These are phyloP conservation scores for Debaryomyces castellii DNA, from an alignment of 805 yeast species.

Conservation along the genomic window DNA sequence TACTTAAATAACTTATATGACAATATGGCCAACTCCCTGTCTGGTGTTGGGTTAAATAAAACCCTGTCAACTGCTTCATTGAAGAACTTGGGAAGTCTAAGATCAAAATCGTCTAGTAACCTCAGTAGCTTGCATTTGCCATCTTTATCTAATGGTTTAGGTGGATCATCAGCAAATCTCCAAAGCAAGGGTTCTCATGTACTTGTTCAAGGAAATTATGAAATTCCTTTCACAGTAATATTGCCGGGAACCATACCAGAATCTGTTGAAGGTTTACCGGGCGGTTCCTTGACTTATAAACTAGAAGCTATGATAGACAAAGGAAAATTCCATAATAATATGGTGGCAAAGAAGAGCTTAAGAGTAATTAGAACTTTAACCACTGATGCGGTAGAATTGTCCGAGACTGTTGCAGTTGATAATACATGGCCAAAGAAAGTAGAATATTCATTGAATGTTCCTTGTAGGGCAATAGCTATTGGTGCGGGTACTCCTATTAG, in stretches of 20 bases:
- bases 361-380: slow-evolving; percentile 85
- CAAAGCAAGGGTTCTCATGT: slow-evolving; percentile 27
- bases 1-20: slow-evolving; percentile 32
- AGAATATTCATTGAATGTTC: slow-evolving; percentile 83
- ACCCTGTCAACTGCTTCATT: slow-evolving; percentile 44
- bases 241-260: slow-evolving; percentile 85
- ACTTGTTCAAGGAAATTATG: slow-evolving; percentile 76
- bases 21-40: slow-evolving; percentile 14
- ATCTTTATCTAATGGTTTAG: slow-evolving; percentile 20
- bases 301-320: slow-evolving; percentile 80
- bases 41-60: slow-evolving; percentile 33
- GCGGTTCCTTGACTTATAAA: slow-evolving; percentile 70
- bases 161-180: slow-evolving; percentile 12
- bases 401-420: slow-evolving; percentile 91
- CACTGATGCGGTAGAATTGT: slow-evolving; percentile 80
- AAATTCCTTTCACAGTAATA: slow-evolving; percentile 82
- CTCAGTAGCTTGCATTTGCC: slow-evolving; percentile 13
- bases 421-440: slow-evolving; percentile 95
- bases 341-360: slow-evolving; percentile 67
- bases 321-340: slow-evolving; percentile 68
- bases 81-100: slow-evolving; percentile 31
- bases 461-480: slow-evolving; percentile 85
- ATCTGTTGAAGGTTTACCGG: slow-evolving; percentile 85
- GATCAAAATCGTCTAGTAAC: slow-evolving; percentile 35
- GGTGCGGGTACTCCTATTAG: slow-evolving; percentile 76